phyloP scores from a whole-genome alignment of 768 basidiomycete genomes.

The Hortiboletus flavorubellus region DNA sequence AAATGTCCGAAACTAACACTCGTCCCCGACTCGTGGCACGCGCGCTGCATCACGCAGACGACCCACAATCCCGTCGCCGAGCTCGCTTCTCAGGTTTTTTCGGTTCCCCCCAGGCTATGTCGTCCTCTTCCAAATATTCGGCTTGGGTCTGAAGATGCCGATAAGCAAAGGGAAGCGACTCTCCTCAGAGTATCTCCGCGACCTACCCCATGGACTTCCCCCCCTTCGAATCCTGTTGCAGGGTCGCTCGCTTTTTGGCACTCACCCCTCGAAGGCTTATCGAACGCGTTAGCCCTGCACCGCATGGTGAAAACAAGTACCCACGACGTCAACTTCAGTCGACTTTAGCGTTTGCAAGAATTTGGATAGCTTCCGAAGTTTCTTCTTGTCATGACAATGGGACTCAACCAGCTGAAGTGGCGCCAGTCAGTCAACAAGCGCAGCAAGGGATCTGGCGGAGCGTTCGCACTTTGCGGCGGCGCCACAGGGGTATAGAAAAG shows the following conservation, averaged over 20 bases:
- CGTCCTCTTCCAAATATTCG: conserved; percentile 26
- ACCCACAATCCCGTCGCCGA: neutral
- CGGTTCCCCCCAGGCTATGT: conserved; percentile 26
- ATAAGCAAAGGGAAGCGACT: neutral
- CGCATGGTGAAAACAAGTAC: neutral
- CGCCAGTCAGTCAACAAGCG: too few species aligned
- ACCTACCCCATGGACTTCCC: conserved; percentile 21
- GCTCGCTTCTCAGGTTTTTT: conserved; percentile 9
- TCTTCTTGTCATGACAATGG: too few species aligned
- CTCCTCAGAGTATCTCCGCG: neutral
- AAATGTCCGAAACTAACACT: neutral
- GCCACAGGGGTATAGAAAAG: neutral
- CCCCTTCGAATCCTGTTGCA: conserved; percentile 18
- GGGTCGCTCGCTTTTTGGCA: conserved; percentile 11
- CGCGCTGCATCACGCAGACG: neutral
- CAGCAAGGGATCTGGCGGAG: too few species aligned
- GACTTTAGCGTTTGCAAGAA: conserved; percentile 14
- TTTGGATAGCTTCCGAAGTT: neutral
- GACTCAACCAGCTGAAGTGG: too few species aligned
- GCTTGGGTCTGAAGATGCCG: conserved; percentile 16
- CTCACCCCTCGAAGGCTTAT: conserved; percentile 15
- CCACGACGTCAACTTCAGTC: conserved; percentile 11
- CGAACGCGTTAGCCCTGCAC: neutral
- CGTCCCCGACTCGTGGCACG: neutral
- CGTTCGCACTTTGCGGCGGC: neutral